Base-by-base conservation (phyloP, 176 grass and related monocot species). In the Pontederia paniculata region DNA sequence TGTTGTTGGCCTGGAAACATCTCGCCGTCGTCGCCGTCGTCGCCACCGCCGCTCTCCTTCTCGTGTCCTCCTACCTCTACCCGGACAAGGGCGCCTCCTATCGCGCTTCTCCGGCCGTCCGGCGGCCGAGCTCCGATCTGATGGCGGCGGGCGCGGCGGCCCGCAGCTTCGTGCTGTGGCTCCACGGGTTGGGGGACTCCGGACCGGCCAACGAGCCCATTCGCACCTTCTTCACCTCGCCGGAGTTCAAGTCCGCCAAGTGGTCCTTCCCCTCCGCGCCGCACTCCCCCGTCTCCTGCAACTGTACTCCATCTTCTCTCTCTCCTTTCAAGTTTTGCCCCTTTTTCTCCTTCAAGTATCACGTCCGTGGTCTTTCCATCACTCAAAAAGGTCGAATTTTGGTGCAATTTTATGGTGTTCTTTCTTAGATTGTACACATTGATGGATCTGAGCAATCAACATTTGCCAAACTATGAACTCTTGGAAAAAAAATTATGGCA, bases 211-310 rank as follows among this genome's bases (percentile, higher is more conserved):
- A 52, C 48, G 63, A 66, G 63, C 63, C 48, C 47, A 66, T 66
- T 21, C 20, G 48, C 45, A 23, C 20, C 48, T 50, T 50, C 11
- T 66, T 66, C 48, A 17, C 48, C 16, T 23, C n/a, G 23, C 48
- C 47, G 14, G 48, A 66, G 25, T 66, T 66, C 63, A 52, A 66
- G 13, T 12, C 17, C 48, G 37, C 48, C 23, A 52, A 52, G 45
- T 31, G 63, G 48, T 66, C 63, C 13, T 52, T 52, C 22, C 48
- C 23, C 47, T 80, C 86, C 65, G 93, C 86, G 0, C 86, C 93
- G 17, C 76, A 50, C 45, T 17, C 75, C 12, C 83, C 83, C 44
- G 86, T 91, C 8, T 84, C 86, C 65, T 90, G 86, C 86, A 91
- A 98, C 69, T 16, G 86, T 97, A 28, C 5, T 10, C 25, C 25